Conservation (phyloP, 164 flowering plant species). For the Malania oleifera region DNA sequence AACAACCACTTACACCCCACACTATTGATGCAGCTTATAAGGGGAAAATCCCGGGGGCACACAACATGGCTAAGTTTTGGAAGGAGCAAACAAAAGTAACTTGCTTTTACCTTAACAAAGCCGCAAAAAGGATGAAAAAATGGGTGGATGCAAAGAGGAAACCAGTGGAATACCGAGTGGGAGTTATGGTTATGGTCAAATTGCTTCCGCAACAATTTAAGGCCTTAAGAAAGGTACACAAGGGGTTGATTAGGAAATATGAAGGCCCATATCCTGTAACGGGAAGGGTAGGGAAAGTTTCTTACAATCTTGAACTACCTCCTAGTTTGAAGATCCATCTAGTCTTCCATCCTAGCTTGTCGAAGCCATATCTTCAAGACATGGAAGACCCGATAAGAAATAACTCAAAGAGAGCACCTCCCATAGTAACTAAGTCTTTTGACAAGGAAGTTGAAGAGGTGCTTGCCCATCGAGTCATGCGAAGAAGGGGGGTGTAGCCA, state of each 20-base stretch:
- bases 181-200: slow-evolving; percentile 2
- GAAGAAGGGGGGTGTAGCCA: too few relatives aligned
- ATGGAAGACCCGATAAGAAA: neutral
- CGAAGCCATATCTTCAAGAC: neutral
- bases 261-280: neutral
- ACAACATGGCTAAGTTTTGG: too few relatives aligned
- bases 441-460: too few relatives aligned
- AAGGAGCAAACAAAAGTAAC: neutral
- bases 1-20: neutral
- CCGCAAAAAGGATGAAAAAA: slow-evolving; percentile 5
- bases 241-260: neutral
- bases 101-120: neutral
- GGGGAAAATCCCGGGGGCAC: too few relatives aligned
- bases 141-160: slow-evolving; percentile 1
- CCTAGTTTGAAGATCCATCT: neutral
- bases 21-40: neutral
- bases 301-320: neutral
- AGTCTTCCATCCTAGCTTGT: neutral
- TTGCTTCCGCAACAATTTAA: neutral
- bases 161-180: neutral
- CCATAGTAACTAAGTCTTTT: too few relatives aligned
- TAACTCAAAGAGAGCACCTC: neutral
- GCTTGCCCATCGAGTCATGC: too few relatives aligned
- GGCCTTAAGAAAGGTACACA: neutral
- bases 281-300: neutral